Percentiles rank a stretch among this genome's conserved stretches.
phyloP scores from a whole-genome alignment of 306 rosid species.

The Comarum palustre region DNA sequence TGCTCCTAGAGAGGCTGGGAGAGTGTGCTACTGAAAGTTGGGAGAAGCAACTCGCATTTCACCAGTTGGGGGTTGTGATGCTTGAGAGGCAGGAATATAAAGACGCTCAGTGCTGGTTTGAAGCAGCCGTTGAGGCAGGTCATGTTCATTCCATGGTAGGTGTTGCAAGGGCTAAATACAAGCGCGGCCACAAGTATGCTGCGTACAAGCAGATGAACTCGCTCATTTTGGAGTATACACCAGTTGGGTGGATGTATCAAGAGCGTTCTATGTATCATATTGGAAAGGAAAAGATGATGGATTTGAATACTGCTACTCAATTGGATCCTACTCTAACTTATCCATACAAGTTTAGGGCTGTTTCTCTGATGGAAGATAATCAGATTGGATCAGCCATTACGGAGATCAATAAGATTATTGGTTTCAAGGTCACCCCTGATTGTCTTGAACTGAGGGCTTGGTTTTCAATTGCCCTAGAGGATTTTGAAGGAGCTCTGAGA shows the following conservation, averaged over 20 bases:
- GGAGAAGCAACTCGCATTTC: conserved; percentile 77
- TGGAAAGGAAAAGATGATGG: conserved; percentile 75
- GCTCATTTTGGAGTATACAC: conserved; percentile 55
- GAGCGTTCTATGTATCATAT: conserved; percentile 74
- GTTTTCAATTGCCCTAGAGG: conserved; percentile 67
- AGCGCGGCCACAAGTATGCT: conserved; percentile 69
- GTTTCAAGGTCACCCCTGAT: conserved; percentile 75
- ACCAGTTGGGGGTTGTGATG: conserved; percentile 77
- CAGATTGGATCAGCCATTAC: conserved; percentile 55
- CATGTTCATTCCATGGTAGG: conserved; percentile 74
- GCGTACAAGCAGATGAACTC: conserved; percentile 77
- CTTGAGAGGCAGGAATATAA: conserved; percentile 75
- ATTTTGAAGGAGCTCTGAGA: conserved; percentile 71
- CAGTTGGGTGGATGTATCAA: conserved; percentile 92
- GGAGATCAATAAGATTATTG: conserved; percentile 67
- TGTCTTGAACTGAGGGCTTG: conserved; percentile 89
- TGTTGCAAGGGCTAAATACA: conserved; percentile 73
- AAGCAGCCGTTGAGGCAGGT: conserved; percentile 64
- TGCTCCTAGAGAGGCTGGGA: conserved; percentile 76
- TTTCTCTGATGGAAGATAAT: conserved; percentile 55
- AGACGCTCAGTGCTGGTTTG: conserved; percentile 71
- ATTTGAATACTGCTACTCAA: conserved; percentile 66
- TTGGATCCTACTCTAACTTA: conserved; percentile 75
- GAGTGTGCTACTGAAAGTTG: conserved; percentile 67
- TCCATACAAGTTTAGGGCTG: conserved; percentile 78